Evolutionary conservation across 2,329 filamentous ascomycete genomes (phyloP).

Genomic region (Calonectria montana): DNA sequence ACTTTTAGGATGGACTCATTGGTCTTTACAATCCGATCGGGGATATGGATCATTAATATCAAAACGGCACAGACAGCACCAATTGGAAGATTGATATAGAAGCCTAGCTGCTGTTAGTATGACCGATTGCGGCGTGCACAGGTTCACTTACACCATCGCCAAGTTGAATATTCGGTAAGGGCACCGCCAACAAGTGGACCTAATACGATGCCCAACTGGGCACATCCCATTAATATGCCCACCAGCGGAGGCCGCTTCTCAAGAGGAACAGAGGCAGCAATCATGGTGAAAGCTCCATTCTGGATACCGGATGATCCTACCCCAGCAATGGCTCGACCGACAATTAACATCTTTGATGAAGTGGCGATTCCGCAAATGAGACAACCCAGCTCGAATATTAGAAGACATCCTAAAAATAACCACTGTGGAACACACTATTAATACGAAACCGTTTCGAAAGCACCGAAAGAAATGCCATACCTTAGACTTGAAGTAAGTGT

Average conservation of each 20-base stretch:
- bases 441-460: constrained; percentile 48
- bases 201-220: constrained; percentile 56
- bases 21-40: constrained; percentile 43
- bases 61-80: constrained; percentile 49
- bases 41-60: constrained; percentile 49
- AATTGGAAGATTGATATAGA: constrained; percentile 61
- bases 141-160: constrained; percentile 58
- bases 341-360: constrained; percentile 59
- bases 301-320: constrained; percentile 58
- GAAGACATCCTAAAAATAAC: constrained; percentile 44
- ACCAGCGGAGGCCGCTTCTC: constrained; percentile 42
- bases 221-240: constrained; percentile 46
- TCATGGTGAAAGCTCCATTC: constrained; percentile 49
- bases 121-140: no score
- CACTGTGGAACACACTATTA: constrained; percentile 29
- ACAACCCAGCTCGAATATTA: constrained; percentile 54
- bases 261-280: constrained; percentile 45
- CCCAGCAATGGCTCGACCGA: constrained; percentile 62
- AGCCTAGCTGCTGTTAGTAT: constrained; percentile 45
- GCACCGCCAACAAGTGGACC: constrained; percentile 61
- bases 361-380: constrained; percentile 59
- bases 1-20: constrained; percentile 28
- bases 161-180: constrained; percentile 53
- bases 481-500: constrained; percentile 48
- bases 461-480: constrained; percentile 33